Evolutionary conservation across 2,329 filamentous ascomycete genomes (phyloP), one percentile per base, ranked within the genome.

Genomic region (Apiospora sp.): DNA sequence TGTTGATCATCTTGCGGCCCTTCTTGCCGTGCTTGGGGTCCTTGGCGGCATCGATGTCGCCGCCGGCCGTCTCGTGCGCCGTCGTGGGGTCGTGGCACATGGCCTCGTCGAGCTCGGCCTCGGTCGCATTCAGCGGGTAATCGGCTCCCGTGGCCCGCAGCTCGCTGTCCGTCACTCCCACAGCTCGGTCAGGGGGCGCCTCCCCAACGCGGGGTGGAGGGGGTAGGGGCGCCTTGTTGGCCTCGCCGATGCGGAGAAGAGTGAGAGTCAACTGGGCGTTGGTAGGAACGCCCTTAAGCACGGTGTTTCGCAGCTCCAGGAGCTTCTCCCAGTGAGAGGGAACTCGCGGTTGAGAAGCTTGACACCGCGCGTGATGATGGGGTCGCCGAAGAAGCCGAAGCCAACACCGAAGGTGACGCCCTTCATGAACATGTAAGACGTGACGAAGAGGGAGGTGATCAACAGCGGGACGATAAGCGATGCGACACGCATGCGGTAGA

Each of bases 241-340:
- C 90, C 82, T 97, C 94, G 54, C 94, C 94, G 43, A 96, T 91
- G 6, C 94, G 92, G 14, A 97, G 89, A 1, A 97, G 87, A 0
- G 94, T 97, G 41, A 97, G 84, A 0, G 94, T 91, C 24, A 97
- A 88, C 79, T 97, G 94, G 4, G 94, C 93, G 79, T 97, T 96
- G 1, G 94, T 97, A 0, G 94, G 94, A 0, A 96, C 91, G 2
- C 94, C 93, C 79, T 93, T 94, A 69, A 97, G 89, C 1, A 96
- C 80, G 0, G 92, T 94, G 76, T 94, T 94, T 73, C 92, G 88
- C 14, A 94, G 83, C 77, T 95, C 91, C 22, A 96, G 85, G 8
- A 94, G 85, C 76, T 92, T 93, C 77, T 93, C 87, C 94, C 94
- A 96, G 76, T 91, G 84, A 0, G 84, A 0, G 93, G 93, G 76